Evolutionary conservation across 2,329 filamentous ascomycete species (phyloP).

Genomic region (Penicillium sp.): DNA sequence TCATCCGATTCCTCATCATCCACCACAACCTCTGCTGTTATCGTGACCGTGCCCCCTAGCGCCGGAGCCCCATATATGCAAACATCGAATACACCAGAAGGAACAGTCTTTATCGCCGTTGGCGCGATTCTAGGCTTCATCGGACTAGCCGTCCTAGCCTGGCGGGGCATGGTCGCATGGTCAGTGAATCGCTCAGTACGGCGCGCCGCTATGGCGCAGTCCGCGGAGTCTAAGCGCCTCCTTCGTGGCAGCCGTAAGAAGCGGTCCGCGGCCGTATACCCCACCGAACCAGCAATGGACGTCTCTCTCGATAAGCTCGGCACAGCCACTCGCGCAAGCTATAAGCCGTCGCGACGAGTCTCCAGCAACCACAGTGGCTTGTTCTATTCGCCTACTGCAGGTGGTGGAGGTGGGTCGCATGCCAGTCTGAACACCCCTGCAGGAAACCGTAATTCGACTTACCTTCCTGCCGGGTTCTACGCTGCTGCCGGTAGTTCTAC

Average conservation of each 20-base stretch:
- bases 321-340: constrained; percentile 35
- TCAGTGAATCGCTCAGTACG: constrained; percentile 89
- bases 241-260: constrained; percentile 51
- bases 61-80: constrained; percentile 88
- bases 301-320: constrained; percentile 57
- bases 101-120: constrained; percentile 94
- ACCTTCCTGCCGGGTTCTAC: constrained; percentile 90
- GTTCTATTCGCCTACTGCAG: constrained; percentile 94
- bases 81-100: constrained; percentile 78
- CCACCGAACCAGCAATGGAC: constrained; percentile 33
- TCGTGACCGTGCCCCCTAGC: constrained; percentile 78
- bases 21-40: constrained; percentile 61
- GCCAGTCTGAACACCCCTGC: constrained; percentile 40
- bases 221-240: constrained; percentile 69
- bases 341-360: constrained; percentile 31
- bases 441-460: constrained; percentile 68
- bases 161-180: constrained; percentile 86
- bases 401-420: constrained; percentile 48
- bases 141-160: constrained; percentile 76
- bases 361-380: constrained; percentile 67
- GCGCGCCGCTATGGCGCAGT: constrained; percentile 75
- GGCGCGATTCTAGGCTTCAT: constrained; percentile 84
- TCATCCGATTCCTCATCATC: constrained; percentile 52
- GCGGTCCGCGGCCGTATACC: constrained; percentile 28
- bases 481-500: constrained; percentile 65